Conservation (phyloP, 495 filamentous ascomycete species). For the Barbatosphaeria neglecta region DNA sequence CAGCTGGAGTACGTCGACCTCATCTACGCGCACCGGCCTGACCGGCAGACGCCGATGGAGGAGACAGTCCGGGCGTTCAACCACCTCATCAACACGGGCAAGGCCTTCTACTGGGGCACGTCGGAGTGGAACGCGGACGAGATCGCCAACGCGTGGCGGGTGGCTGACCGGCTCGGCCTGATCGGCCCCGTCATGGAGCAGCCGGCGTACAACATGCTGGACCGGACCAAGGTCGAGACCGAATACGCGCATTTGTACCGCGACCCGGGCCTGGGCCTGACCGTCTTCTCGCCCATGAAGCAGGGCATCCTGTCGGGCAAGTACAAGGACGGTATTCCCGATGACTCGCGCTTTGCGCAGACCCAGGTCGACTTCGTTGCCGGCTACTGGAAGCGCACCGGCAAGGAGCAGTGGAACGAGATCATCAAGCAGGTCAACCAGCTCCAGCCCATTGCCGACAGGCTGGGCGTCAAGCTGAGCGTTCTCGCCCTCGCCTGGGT, state of each 20-base stretch:
- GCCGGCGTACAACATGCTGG: conserved; percentile 46
- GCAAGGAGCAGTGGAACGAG: conserved; percentile 33
- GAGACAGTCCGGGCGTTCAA: conserved; percentile 69
- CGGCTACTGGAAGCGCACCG: conserved; percentile 30
- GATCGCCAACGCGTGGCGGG: conserved; percentile 42
- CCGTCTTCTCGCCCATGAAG: conserved; percentile 61
- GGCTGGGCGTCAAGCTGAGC: conserved; percentile 51
- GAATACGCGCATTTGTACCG: conserved; percentile 54
- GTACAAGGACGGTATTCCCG: conserved; percentile 59
- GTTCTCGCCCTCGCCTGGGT: conserved; percentile 70
- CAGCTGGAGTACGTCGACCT: conserved; percentile 60
- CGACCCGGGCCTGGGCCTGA: conserved; percentile 56
- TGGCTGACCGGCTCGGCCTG: conserved; percentile 45
- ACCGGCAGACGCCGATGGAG: conserved; percentile 64
- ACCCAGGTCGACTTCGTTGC: conserved; percentile 35
- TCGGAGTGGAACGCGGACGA: conserved; percentile 44
- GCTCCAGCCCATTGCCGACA: conserved; percentile 53
- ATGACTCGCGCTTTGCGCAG: conserved; percentile 41
- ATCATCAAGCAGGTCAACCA: conserved; percentile 33
- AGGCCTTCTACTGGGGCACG: conserved; percentile 63
- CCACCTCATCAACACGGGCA: conserved; percentile 52
- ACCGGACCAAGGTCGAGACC: conserved; percentile 45
- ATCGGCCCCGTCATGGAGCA: conserved; percentile 47
- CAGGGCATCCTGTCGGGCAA: conserved; percentile 70
- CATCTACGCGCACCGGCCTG: conserved; percentile 64